Evolutionary conservation across 2,329 filamentous ascomycete genomes (phyloP).

Genomic region (Neopestalotiopsis sp.): DNA sequence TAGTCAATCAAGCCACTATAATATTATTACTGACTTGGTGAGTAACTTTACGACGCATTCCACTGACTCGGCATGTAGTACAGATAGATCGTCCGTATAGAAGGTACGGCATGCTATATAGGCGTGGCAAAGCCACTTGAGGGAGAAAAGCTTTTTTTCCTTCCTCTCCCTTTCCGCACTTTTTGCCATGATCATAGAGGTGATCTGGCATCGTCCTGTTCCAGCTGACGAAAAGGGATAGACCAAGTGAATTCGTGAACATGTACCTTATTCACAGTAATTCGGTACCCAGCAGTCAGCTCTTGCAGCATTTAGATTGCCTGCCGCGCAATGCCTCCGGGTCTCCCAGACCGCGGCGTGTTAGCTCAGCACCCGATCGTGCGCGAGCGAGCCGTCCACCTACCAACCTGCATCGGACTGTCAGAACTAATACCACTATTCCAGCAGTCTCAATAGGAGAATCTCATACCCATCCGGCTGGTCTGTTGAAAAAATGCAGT

Average conservation of each 20-base stretch:
- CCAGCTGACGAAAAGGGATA: neutral
- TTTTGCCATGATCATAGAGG: neutral
- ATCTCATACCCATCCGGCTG: neutral
- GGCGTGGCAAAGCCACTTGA: neutral
- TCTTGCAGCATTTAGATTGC: slow-evolving; percentile 15
- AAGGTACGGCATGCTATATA: neutral
- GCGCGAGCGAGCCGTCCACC: neutral
- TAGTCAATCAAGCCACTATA: neutral
- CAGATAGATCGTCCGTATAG: neutral
- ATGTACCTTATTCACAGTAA: neutral
- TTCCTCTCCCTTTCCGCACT: neutral
- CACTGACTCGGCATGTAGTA: slow-evolving; percentile 2
- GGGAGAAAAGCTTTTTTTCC: neutral
- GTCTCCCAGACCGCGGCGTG: neutral
- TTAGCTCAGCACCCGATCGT: neutral
- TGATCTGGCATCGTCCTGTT: neutral
- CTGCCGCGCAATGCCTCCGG: slow-evolving; percentile 15
- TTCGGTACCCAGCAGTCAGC: neutral
- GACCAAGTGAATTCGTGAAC: neutral
- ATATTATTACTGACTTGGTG: neutral
- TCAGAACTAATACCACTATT: neutral
- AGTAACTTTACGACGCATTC: neutral
- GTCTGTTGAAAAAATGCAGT: neutral
- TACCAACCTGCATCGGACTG: slow-evolving; percentile 3
- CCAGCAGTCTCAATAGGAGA: neutral